phyloP scores from a whole-genome alignment of 2,329 filamentous ascomycete genomes.

The Curvularia verruculosa region DNA sequence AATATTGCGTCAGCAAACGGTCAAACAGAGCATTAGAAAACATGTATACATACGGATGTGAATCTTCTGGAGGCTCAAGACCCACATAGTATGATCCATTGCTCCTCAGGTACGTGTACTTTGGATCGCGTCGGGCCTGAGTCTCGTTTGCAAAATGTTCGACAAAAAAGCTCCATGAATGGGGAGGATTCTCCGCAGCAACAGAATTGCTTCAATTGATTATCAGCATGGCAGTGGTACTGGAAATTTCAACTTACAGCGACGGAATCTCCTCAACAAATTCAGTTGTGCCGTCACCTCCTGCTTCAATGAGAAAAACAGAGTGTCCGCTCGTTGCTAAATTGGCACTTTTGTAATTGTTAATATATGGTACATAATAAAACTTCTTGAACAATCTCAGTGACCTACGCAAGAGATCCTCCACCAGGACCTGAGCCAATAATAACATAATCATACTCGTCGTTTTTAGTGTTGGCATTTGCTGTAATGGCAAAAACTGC shows the following conservation, averaged over 20 bases:
- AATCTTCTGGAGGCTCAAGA: not conserved
- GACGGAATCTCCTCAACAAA: not conserved
- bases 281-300: not conserved
- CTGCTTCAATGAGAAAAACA: not conserved
- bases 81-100: not conserved
- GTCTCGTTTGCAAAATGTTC: not conserved
- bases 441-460: not conserved
- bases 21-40: no score
- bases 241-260: not conserved
- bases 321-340: not conserved
- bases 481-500: not conserved
- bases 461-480: not conserved
- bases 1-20: not conserved
- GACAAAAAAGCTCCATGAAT: constrained; percentile 1
- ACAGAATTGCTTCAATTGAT: not conserved
- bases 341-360: not conserved
- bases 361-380: not conserved
- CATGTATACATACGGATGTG: not conserved
- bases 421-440: not conserved
- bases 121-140: not conserved
- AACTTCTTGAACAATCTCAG: not conserved
- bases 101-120: not conserved
- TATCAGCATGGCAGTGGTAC: not conserved
- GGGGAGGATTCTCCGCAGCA: not conserved
- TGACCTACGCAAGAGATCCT: not conserved